Evolutionary conservation across 164 flowering plant species (phyloP).

Genomic region (Annona squamosa): DNA sequence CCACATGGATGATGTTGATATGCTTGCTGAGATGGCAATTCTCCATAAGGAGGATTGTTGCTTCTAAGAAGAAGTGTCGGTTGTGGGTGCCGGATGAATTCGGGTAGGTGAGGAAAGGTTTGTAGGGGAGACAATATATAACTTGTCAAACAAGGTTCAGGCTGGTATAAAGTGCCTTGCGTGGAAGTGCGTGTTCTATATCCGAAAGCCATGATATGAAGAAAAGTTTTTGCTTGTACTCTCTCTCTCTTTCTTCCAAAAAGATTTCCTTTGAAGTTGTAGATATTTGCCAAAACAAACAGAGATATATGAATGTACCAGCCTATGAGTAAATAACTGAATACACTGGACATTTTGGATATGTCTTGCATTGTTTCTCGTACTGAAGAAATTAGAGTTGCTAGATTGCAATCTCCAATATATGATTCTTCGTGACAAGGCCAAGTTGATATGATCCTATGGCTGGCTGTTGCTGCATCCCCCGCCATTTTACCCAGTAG

Average conservation of each 20-base stretch:
- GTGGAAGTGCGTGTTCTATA: not conserved
- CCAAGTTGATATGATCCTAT: no score
- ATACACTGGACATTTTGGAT: not conserved
- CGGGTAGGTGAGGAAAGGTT: not conserved
- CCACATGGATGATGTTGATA: conserved; percentile 46
- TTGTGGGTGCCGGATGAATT: not conserved
- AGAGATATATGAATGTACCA: not conserved
- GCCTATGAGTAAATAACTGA: no score
- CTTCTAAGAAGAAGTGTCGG: conserved; percentile 15
- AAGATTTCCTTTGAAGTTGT: not conserved
- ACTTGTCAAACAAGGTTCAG: not conserved
- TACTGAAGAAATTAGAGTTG: not conserved
- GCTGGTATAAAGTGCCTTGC: not conserved
- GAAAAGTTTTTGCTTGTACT: not conserved
- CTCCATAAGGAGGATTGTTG: conserved; percentile 11
- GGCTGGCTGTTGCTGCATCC: no score
- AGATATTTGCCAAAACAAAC: not conserved
- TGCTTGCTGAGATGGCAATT: conserved; percentile 38
- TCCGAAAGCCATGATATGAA: not conserved
- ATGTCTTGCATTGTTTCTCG: not conserved
- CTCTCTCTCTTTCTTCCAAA: not conserved
- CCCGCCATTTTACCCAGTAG: no score
- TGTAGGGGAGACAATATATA: not conserved
- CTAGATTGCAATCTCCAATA: no score
- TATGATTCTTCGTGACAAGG: no score